Conservation (phyloP, 495 filamentous ascomycete species). For the Hypomontagnella monticulosa region DNA sequence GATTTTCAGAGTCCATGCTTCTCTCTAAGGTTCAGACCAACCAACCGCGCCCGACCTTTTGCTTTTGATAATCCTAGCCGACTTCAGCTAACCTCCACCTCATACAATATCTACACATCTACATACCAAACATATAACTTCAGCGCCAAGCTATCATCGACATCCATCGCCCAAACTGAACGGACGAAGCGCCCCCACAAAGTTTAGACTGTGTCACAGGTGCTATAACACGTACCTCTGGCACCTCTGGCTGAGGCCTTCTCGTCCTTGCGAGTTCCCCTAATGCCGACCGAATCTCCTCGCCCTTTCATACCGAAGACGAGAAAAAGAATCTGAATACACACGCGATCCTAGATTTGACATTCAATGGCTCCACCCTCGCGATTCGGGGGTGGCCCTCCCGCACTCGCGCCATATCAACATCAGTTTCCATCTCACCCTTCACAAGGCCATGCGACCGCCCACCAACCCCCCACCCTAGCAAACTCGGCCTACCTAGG, state of each 20-base stretch:
- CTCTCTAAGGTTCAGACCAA: constrained; percentile 7
- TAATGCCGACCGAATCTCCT: constrained; percentile 19
- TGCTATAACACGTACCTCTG: not conserved
- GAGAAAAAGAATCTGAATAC: constrained; percentile 20
- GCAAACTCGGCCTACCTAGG: constrained; percentile 52
- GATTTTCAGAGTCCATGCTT: constrained; percentile 13
- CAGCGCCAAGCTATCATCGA: no score
- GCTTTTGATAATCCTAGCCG: no score
- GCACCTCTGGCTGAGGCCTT: constrained; percentile 2
- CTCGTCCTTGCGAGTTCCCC: constrained; percentile 14
- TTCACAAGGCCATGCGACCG: constrained; percentile 49
- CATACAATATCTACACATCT: no score
- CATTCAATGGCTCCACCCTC: constrained; percentile 44
- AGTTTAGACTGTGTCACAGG: no score
- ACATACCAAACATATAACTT: no score
- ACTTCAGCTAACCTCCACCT: no score
- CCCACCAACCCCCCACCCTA: constrained; percentile 51
- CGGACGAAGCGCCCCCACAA: not conserved
- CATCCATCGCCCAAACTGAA: no score
- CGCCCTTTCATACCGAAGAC: constrained; percentile 18
- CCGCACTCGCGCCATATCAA: constrained; percentile 54
- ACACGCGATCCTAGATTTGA: not conserved
- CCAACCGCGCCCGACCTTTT: no score
- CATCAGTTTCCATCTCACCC: constrained; percentile 58
- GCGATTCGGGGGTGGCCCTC: constrained; percentile 45